These are phyloP conservation scores for Arthrobotrys megalospora DNA, from an alignment of 2,329 filamentous ascomycete genomes.

Conservation along the genomic window DNA sequence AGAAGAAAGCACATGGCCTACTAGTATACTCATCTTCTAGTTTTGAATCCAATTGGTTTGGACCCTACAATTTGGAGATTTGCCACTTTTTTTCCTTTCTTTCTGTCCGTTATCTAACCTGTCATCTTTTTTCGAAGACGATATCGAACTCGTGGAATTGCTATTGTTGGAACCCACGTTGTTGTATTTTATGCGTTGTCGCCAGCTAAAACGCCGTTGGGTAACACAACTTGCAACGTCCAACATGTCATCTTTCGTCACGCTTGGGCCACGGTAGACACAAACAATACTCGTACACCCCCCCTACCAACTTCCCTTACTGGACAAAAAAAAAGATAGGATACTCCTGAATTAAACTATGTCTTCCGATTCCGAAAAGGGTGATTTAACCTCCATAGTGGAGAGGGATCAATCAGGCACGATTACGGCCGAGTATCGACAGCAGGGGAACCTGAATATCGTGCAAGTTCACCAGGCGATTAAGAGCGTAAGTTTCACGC, in stretches of 20 bases:
- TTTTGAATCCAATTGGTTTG: background rate
- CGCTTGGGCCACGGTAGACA: slow-evolving; percentile 25
- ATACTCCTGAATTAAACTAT: slow-evolving; percentile 21
- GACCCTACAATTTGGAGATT: background rate
- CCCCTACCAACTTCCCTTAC: background rate
- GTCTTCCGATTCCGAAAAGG: slow-evolving; percentile 37
- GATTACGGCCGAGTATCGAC: slow-evolving; percentile 54
- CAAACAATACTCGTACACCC: slow-evolving; percentile 4
- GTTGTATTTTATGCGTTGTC: slow-evolving; percentile 58
- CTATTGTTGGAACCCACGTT: background rate
- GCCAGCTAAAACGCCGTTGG: background rate
- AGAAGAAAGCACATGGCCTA: background rate
- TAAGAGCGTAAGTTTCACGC: slow-evolving; percentile 34
- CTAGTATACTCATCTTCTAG: too few relatives aligned
- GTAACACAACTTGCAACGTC: slow-evolving; percentile 40
- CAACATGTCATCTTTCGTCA: slow-evolving; percentile 57
- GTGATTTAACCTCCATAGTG: slow-evolving; percentile 28
- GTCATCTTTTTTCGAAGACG: background rate
- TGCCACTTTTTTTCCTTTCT: background rate
- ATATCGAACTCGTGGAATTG: background rate
- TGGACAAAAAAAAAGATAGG: background rate
- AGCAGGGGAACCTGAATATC: slow-evolving; percentile 34
- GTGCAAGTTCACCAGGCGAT: slow-evolving; percentile 45
- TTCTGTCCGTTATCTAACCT: background rate
- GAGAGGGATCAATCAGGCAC: slow-evolving; percentile 55